phyloP scores from a whole-genome alignment of 2,329 filamentous ascomycete genomes.

The Stemphylium lycopersici region DNA sequence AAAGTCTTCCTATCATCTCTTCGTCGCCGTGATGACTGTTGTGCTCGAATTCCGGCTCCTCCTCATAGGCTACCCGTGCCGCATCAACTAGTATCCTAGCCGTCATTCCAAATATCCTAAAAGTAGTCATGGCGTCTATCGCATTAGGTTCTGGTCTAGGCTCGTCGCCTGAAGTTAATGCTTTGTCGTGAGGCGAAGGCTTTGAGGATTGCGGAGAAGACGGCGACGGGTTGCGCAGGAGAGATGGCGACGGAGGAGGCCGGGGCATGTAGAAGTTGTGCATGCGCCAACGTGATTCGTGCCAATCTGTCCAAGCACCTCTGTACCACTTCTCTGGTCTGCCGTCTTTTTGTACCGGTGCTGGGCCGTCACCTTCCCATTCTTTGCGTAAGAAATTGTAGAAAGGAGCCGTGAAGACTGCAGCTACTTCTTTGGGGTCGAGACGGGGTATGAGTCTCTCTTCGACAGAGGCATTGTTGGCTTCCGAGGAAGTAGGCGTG shows the following conservation, averaged over 20 bases:
- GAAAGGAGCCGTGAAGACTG: constrained; percentile 90
- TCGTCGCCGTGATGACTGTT: constrained; percentile 70
- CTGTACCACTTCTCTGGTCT: constrained; percentile 76
- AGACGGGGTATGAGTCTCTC: constrained; percentile 77
- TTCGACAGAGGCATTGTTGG: constrained; percentile 50
- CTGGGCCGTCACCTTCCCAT: constrained; percentile 54
- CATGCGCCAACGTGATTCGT: constrained; percentile 79
- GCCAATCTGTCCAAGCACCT: constrained; percentile 80
- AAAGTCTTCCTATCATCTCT: constrained; percentile 64
- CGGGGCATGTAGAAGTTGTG: constrained; percentile 89
- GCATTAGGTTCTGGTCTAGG: constrained; percentile 47
- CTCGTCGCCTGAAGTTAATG: constrained; percentile 25
- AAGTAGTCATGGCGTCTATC: constrained; percentile 60
- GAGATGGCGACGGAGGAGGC: constrained; percentile 21
- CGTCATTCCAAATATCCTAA: constrained; percentile 95
- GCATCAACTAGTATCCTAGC: constrained; percentile 88
- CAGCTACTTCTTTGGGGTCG: constrained; percentile 89
- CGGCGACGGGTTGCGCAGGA: constrained; percentile 10
- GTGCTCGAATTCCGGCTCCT: constrained; percentile 84
- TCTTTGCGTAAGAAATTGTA: constrained; percentile 74
- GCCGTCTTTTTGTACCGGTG: constrained; percentile 47
- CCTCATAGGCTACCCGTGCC: constrained; percentile 80
- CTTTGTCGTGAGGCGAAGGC: constrained; percentile 3
- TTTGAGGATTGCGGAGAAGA: not conserved
- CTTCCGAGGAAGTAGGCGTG: constrained; percentile 11